Base-by-base conservation (phyloP, 1,139 yeast genomes). In the Hansenula sp. region DNA sequence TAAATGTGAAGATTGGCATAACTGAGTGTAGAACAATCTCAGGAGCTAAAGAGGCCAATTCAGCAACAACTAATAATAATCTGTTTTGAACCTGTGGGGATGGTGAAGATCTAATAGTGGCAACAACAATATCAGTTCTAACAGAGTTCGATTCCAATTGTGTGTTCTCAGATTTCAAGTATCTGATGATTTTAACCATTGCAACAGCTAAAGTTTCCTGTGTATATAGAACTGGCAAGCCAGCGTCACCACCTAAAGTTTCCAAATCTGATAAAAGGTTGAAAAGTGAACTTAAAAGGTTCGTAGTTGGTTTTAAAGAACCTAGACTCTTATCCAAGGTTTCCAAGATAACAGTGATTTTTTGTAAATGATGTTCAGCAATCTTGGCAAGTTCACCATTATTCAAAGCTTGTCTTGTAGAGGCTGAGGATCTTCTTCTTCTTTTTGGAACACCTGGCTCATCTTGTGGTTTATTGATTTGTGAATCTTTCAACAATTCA, bases 1-100 rank as follows among this genome's bases (percentile, higher is more conserved):
- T 93, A 59, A 93, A 94, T 0, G 99, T 94, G 70, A 93, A 93
- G 44, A 93, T 91, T 17, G 99, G 99, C 99, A 93, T 93, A 13
- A 94, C 96, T 4, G 97, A 87, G 67, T 94, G 98, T 51, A 94
- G 72, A 33, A 93, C 90, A 34, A 86, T 79, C 61, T 93, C 98
- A 9, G 99, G 96, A 16, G 93, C 89, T 46, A 91, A 69, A 0
- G 90, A 72, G 0, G 98, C 98, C 54, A 93, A 71, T 43, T 90
- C 85, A 3, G 98, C 88, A 55, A 93, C 82, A 17, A 93, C 91
- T 51, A 93, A 69, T 48, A 93, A 70, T 43, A 93, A 70, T 54
- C 91, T 79, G 65, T 93, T 93, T 66, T 93, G 99, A 29, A 91
- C 94, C 65, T 93, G 98, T 10, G 98, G 98, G 34, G 96, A 87